A percentile compares a stretch with the other conserved stretches of the same genome.
Evolutionary conservation across 2,329 filamentous ascomycete genomes (phyloP).

Genomic region (Talaromyces sp.): DNA sequence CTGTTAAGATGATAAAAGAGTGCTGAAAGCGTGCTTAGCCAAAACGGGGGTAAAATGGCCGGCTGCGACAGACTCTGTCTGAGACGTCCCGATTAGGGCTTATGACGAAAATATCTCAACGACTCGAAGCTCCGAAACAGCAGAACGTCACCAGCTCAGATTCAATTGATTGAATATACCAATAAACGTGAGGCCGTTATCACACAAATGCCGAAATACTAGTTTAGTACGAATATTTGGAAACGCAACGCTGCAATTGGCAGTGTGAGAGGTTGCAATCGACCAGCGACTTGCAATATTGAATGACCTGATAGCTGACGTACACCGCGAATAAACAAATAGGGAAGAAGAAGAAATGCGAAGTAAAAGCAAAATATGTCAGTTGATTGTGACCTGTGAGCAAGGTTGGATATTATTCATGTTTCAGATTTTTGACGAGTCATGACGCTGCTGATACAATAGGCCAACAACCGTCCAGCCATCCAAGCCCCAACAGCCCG

Average conservation of each 20-base stretch:
- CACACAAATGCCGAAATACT: background rate
- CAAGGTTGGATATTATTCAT: background rate
- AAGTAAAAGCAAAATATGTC: background rate
- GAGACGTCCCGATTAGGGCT: background rate
- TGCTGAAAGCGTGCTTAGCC: background rate
- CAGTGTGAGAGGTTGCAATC: conserved; percentile 1
- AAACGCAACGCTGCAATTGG: background rate
- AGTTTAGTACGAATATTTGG: background rate
- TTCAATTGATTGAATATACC: background rate
- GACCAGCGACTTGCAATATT: conserved; percentile 5
- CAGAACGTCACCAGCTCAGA: background rate
- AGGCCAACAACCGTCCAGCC: background rate
- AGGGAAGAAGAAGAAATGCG: background rate
- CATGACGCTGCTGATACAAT: background rate
- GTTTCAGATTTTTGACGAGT: conserved; percentile 2
- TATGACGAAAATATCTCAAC: background rate
- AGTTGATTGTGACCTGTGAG: background rate
- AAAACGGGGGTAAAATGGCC: background rate
- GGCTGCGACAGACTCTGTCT: conserved; percentile 4
- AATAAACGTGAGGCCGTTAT: background rate
- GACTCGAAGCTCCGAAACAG: background rate
- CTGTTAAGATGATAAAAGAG: background rate
- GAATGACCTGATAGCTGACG: background rate
- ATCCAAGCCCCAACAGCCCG: conserved; percentile 1
- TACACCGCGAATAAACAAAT: background rate